Percentiles rank a stretch among this genome's conserved stretches.
These are phyloP conservation scores for Agaricus sinodeliciosus DNA, from an alignment of 768 basidiomycete species.

Conservation along the genomic window DNA sequence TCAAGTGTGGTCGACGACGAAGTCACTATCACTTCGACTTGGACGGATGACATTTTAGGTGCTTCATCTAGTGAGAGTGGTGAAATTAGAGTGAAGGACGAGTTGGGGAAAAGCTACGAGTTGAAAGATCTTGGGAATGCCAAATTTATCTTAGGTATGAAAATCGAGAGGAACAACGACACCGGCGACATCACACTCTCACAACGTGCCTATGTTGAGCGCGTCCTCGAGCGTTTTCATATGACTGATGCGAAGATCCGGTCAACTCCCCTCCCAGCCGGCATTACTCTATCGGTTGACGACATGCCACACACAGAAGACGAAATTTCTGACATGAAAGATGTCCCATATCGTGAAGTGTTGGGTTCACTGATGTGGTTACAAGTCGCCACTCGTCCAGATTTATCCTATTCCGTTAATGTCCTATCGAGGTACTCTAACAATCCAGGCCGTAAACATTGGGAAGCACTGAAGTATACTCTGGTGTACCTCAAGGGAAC, in stretches of 20 bases:
- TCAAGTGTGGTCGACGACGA: constrained; percentile 4
- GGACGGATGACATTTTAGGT: background rate
- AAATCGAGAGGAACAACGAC: background rate
- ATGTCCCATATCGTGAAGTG: constrained; percentile 9
- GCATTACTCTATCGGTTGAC: background rate
- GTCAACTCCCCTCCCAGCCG: constrained; percentile 9
- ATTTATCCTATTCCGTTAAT: too few species aligned
- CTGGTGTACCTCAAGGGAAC: too few species aligned
- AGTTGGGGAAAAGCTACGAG: background rate
- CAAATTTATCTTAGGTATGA: constrained; percentile 10
- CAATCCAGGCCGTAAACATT: too few species aligned
- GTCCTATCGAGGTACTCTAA: too few species aligned
- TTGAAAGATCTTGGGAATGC: constrained; percentile 10
- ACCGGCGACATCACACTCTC: background rate
- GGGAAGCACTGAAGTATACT: too few species aligned
- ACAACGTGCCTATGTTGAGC: constrained; percentile 5
- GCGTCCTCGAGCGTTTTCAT: constrained; percentile 3
- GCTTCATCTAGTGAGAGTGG: too few species aligned
- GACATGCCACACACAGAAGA: background rate
- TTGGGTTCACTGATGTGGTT: constrained; percentile 21
- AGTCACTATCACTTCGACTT: constrained; percentile 4
- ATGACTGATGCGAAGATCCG: constrained; percentile 6
- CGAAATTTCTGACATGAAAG: background rate
- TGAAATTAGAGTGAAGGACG: too few species aligned
- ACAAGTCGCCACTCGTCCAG: constrained; percentile 16